Evolutionary conservation across 2,329 filamentous ascomycete species (phyloP).

Genomic region (Calonectria fujianensis): DNA sequence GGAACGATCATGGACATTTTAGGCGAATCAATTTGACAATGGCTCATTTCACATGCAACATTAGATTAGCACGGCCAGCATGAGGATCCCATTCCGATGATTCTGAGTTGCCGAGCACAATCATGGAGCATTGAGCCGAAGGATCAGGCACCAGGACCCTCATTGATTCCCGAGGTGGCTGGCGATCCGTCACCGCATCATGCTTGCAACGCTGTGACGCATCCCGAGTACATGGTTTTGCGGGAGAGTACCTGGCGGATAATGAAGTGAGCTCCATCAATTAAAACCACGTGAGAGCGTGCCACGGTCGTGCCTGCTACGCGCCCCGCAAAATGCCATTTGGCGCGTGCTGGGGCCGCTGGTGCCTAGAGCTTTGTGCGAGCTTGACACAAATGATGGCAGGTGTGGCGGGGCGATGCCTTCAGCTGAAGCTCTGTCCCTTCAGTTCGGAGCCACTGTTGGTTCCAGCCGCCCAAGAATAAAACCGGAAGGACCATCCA

Average conservation of each 20-base stretch:
- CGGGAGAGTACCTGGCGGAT: not conserved
- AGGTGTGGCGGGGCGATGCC: conserved; percentile 32
- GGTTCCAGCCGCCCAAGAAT: conserved; percentile 21
- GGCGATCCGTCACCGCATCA: conserved; percentile 12
- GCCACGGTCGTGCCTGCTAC: conserved; percentile 47
- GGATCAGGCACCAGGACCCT: conserved; percentile 37
- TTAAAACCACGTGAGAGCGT: conserved; percentile 54
- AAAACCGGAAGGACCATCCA: conserved; percentile 34
- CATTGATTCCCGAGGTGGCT: conserved; percentile 17
- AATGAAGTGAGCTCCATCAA: not conserved
- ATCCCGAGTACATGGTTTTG: not conserved
- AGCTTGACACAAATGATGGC: conserved; percentile 19
- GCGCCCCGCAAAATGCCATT: conserved; percentile 21
- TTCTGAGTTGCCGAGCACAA: too few species aligned
- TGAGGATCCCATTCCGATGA: not conserved
- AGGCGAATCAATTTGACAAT: not conserved
- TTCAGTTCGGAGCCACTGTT: not conserved
- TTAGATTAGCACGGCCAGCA: not conserved
- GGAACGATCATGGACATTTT: not conserved
- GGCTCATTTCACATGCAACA: not conserved
- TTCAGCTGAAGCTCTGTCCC: conserved; percentile 33
- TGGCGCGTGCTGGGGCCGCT: conserved; percentile 53
- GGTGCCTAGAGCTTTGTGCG: conserved; percentile 52
- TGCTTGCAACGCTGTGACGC: conserved; percentile 21
- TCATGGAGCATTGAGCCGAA: conserved; percentile 25